Percentiles rank a stretch among this genome's conserved stretches.
Conservation (phyloP, 164 flowering plant species). For the Vitis labrusca region DNA sequence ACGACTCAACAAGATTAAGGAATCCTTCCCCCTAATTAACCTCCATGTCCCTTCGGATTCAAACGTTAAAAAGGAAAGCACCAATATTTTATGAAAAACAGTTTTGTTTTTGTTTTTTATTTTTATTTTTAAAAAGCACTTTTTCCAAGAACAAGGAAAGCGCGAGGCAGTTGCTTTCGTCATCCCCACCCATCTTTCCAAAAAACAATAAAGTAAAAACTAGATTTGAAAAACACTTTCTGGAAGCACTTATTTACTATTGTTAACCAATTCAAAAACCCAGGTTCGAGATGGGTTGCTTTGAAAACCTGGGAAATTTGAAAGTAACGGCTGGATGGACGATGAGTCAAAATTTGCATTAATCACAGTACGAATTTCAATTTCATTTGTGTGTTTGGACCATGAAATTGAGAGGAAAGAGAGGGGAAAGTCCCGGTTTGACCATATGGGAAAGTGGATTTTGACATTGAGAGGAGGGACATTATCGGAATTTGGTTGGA, state of each 20-base stretch:
- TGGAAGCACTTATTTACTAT: too few relatives aligned
- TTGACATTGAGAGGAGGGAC: neutral
- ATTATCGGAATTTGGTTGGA: neutral
- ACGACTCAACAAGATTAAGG: slow-evolving; percentile 8
- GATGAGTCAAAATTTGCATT: slow-evolving; percentile 19
- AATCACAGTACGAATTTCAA: slow-evolving; percentile 6
- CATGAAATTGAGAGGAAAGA: neutral
- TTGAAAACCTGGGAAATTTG: neutral
- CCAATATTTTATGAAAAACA: neutral
- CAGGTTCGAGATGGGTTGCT: neutral
- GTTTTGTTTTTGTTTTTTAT: neutral
- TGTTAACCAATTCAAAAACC: too few relatives aligned
- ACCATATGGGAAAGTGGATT: slow-evolving; percentile 14
- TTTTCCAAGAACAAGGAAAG: slow-evolving; percentile 6
- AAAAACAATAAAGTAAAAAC: too few relatives aligned
- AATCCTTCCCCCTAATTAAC: slow-evolving; percentile 2
- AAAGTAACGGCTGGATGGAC: slow-evolving; percentile 1
- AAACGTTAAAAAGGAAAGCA: slow-evolving; percentile 9
- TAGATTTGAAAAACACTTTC: slow-evolving; percentile 3
- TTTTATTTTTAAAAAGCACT: slow-evolving; percentile 10
- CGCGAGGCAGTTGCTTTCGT: slow-evolving; percentile 13
- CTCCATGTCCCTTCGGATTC: slow-evolving; percentile 19
- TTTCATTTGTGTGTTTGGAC: neutral
- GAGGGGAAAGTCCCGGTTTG: slow-evolving; percentile 1
- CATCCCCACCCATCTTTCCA: slow-evolving; percentile 1